Percentiles rank a stretch among this genome's conserved stretches.
Conservation (phyloP, 2,329 filamentous ascomycete genomes). For the Cladobotryum protrusum region DNA sequence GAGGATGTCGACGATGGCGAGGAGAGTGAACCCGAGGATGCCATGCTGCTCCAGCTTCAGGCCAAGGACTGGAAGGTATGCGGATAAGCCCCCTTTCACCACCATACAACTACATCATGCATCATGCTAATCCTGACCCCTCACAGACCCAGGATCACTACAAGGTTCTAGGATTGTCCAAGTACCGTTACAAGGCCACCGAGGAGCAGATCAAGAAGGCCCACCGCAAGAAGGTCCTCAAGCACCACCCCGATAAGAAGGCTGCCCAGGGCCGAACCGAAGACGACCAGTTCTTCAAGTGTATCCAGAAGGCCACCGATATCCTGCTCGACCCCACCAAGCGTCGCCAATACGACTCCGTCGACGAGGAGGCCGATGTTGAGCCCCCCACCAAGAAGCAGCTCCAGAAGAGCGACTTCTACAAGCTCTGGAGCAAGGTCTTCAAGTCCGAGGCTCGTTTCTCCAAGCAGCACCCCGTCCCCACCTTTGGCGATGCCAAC, state of each 20-base stretch:
- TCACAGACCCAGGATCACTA: conserved; percentile 89
- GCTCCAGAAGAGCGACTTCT: conserved; percentile 78
- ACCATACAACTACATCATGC: neutral
- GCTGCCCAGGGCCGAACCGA: conserved; percentile 80
- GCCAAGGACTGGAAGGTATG: conserved; percentile 99
- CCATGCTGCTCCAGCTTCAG: conserved; percentile 83
- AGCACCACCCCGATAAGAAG: conserved; percentile 98
- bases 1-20: conserved; percentile 87
- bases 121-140: neutral
- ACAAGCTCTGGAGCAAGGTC: conserved; percentile 86
- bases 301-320: conserved; percentile 97
- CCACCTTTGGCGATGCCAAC: conserved; percentile 76
- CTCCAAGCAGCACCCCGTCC: conserved; percentile 85
- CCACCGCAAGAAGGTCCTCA: conserved; percentile 98
- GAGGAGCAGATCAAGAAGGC: conserved; percentile 99
- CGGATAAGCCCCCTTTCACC: neutral
- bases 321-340: conserved; percentile 86
- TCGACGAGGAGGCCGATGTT: conserved; percentile 88
- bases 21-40: conserved; percentile 89
- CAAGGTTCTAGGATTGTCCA: conserved; percentile 86
- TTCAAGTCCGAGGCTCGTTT: conserved; percentile 93
- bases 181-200: conserved; percentile 86
- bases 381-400: conserved; percentile 92
- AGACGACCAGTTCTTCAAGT: conserved; percentile 99
- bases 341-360: conserved; percentile 92